These are phyloP conservation scores for Solioccasus polychromus DNA, from an alignment of 768 basidiomycete genomes.

Conservation along the genomic window DNA sequence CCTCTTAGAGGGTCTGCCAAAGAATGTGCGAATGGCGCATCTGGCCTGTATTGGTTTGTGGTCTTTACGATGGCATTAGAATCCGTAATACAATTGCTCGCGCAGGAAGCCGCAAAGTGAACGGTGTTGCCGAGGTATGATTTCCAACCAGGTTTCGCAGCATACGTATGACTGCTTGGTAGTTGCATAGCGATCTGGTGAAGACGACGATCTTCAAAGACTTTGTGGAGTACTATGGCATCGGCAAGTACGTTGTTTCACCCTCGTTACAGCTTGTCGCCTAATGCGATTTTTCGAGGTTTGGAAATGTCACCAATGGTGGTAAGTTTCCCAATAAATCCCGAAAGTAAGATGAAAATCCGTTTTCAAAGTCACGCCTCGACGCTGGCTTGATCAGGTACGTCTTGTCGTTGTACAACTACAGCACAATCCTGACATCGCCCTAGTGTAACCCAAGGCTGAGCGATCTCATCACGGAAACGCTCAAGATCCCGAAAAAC, in stretches of 20 bases:
- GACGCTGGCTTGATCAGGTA: conserved; percentile 87
- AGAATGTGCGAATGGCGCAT: conserved; percentile 88
- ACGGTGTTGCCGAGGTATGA: conserved; percentile 88
- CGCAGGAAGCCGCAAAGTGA: conserved; percentile 76
- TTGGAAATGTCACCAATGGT: conserved; percentile 92
- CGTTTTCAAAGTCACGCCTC: conserved; percentile 66
- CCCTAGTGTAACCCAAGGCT: conserved; percentile 83
- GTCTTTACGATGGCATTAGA: background rate
- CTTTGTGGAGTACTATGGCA: conserved; percentile 90
- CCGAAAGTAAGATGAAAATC: background rate
- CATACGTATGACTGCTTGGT: background rate
- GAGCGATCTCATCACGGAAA: conserved; percentile 78
- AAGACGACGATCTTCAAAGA: conserved; percentile 81
- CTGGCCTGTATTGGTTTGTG: conserved; percentile 76
- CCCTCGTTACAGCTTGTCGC: background rate
- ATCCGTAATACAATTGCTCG: background rate
- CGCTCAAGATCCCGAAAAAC: conserved; percentile 69
- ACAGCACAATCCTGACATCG: conserved; percentile 1
- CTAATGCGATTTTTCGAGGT: conserved; percentile 43
- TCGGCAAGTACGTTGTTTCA: conserved; percentile 55
- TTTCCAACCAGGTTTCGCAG: background rate
- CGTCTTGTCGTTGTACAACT: background rate
- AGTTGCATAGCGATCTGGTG: conserved; percentile 89
- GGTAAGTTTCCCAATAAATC: conserved; percentile 43
- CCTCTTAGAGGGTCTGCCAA: conserved; percentile 70